Evolutionary conservation across 1,284 basidiomycete species (phyloP).

Genomic region (Leucoagaricus sp.): DNA sequence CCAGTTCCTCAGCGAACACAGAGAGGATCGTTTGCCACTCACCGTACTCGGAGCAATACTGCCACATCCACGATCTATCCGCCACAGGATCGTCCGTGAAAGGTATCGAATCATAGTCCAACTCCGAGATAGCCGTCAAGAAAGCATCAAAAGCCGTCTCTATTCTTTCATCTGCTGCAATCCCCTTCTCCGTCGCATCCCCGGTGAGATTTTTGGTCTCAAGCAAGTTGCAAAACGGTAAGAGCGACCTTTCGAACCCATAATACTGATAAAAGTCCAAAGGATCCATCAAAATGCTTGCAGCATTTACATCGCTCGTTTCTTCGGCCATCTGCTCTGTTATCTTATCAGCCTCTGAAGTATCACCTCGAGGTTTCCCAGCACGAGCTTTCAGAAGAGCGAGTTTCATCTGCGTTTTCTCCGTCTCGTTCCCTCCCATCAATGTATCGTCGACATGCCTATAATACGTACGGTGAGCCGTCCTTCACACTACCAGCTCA

Average conservation of each 20-base stretch:
- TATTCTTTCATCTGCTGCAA: conserved; percentile 35
- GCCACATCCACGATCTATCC: conserved; percentile 52
- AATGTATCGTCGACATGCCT: conserved; percentile 44
- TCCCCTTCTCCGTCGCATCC: conserved; percentile 37
- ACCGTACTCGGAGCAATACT: conserved; percentile 54
- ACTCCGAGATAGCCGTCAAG: conserved; percentile 41
- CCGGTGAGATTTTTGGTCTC: conserved; percentile 46
- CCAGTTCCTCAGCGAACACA: not conserved
- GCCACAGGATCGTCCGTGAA: conserved; percentile 41
- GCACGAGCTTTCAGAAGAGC: conserved; percentile 41
- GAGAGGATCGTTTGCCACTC: not conserved
- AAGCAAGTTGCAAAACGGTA: conserved; percentile 50
- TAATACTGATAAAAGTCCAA: conserved; percentile 54
- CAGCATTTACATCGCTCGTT: conserved; percentile 41
- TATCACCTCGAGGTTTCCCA: conserved; percentile 44
- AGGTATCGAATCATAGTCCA: conserved; percentile 47
- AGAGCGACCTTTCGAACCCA: conserved; percentile 42
- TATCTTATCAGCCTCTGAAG: conserved; percentile 34
- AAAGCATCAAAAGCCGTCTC: conserved; percentile 42
- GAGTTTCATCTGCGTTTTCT: conserved; percentile 41
- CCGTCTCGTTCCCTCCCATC: conserved; percentile 32
- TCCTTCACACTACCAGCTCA: not conserved
- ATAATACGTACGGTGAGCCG: not conserved
- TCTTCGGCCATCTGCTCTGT: conserved; percentile 34
- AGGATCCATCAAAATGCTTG: conserved; percentile 49